Evolutionary conservation across 1,139 yeast species (phyloP), one percentile per base, ranked within the genome.

Genomic region (Candida sp.): DNA sequence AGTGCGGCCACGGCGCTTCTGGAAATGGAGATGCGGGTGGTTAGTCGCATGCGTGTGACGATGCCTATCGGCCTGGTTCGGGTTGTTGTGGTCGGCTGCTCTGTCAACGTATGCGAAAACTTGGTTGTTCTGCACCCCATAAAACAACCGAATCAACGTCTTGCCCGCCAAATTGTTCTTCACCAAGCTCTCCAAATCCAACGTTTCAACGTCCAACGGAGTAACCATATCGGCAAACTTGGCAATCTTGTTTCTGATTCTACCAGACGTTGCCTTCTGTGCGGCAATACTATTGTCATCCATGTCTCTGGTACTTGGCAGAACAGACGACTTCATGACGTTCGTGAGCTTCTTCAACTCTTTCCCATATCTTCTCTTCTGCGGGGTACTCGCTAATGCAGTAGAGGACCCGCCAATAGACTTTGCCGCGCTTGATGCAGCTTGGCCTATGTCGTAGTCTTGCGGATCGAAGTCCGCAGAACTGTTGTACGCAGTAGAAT

Each of bases 301-400:
- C 30, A 63, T 68, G 41, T 65, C 68, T 41, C 67, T 65, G 37
- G 63, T 65, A 5, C 68, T 67, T 5, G 72, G 96, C 61, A 87
- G 90, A 44, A 90, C 90, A 0, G 93, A 87, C 28, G 81, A 81
- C 58, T 88, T 89, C 41, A 90, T 90, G 28, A 77, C 89, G 60
- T 81, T 84, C 38, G 85, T 84, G 49, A 88, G 70, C 47, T 86
- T 87, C 54, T 86, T 81, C 48, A 87, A 72, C 61, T 88, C 81
- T 53, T 72, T 71, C 30, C 79, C 69, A 50, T 77, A 77, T 49
- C 69, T 65, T 50, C 64, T 65, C 53, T 63, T 68, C 51, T 59
- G 58, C 3, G 67, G 59, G 2, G 67, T 54, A 12, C 44, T 49
- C 2, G 49, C 23, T 7, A 26, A 28, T 23, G 11, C 27, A 17